Evolutionary conservation across 805 yeast species (phyloP).

Genomic region (Ogataea corticis): DNA sequence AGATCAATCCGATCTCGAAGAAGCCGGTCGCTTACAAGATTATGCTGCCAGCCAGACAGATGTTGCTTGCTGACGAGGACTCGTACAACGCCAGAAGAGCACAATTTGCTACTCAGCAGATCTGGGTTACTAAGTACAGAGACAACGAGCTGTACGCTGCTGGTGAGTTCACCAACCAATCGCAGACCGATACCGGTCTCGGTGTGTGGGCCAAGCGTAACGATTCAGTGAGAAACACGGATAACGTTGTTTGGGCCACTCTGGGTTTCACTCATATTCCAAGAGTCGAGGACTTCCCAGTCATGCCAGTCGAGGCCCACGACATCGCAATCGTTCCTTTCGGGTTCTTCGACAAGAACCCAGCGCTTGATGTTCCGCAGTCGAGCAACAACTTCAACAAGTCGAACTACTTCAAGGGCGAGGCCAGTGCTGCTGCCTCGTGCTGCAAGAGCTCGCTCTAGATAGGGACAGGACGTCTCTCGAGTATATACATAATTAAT

Average conservation of each 20-base stretch:
- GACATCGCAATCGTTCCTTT: slow-evolving; percentile 65
- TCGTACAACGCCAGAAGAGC: slow-evolving; percentile 74
- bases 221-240: slow-evolving; percentile 71
- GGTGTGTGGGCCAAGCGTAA: slow-evolving; percentile 68
- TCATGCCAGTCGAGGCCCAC: slow-evolving; percentile 83
- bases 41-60: slow-evolving; percentile 71
- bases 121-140: slow-evolving; percentile 79
- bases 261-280: slow-evolving; percentile 82
- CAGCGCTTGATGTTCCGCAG: slow-evolving; percentile 77
- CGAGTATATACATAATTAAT: too few relatives aligned
- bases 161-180: slow-evolving; percentile 86
- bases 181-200: slow-evolving; percentile 67
- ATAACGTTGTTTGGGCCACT: slow-evolving; percentile 79
- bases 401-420: slow-evolving; percentile 42
- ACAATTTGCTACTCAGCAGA: slow-evolving; percentile 69
- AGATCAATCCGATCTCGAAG: slow-evolving; percentile 66
- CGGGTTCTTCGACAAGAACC: slow-evolving; percentile 76
- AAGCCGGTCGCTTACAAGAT: slow-evolving; percentile 78
- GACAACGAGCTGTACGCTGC: slow-evolving; percentile 77
- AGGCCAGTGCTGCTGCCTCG: slow-evolving; percentile 25
- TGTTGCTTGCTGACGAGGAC: slow-evolving; percentile 64
- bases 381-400: slow-evolving; percentile 68
- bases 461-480: slow-evolving; percentile 1
- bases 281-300: slow-evolving; percentile 84
- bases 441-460: slow-evolving; percentile 38